Evolutionary conservation across 2,329 filamentous ascomycete genomes (phyloP).

Genomic region (Didymella pinodella): DNA sequence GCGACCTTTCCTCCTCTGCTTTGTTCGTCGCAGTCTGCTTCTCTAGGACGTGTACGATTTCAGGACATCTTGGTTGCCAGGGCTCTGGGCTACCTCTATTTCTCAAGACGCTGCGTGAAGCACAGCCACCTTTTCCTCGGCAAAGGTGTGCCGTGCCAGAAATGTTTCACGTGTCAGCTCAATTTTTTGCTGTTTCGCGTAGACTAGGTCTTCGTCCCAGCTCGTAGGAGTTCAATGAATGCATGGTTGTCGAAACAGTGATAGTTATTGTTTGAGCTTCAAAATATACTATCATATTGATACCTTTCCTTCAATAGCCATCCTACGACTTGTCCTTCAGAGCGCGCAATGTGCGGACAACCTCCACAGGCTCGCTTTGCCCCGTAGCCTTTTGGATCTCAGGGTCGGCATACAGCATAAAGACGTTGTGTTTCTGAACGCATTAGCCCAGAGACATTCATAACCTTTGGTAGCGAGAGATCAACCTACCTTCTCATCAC

Average conservation of each 20-base stretch:
- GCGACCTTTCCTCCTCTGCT: not conserved
- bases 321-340: conserved; percentile 75
- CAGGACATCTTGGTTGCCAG: not conserved
- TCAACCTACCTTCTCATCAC: conserved; percentile 82
- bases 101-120: not conserved
- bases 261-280: not conserved
- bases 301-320: conserved; percentile 1
- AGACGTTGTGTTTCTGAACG: conserved; percentile 85
- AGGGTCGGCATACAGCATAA: conserved; percentile 91
- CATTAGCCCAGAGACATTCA: not conserved
- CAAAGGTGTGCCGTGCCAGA: not conserved
- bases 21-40: not conserved
- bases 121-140: not conserved
- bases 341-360: conserved; percentile 85
- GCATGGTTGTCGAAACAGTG: conserved; percentile 1
- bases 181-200: not conserved
- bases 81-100: not conserved
- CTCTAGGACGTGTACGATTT: not conserved
- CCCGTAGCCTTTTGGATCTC: conserved; percentile 84
- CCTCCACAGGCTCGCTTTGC: conserved; percentile 78
- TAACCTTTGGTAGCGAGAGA: too few relatives aligned
- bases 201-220: not conserved
- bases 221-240: conserved; percentile 4
- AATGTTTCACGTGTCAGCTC: not conserved
- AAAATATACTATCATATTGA: not conserved